Evolutionary conservation across 306 rosid genomes (phyloP).

Genomic region (Prunus mume): DNA sequence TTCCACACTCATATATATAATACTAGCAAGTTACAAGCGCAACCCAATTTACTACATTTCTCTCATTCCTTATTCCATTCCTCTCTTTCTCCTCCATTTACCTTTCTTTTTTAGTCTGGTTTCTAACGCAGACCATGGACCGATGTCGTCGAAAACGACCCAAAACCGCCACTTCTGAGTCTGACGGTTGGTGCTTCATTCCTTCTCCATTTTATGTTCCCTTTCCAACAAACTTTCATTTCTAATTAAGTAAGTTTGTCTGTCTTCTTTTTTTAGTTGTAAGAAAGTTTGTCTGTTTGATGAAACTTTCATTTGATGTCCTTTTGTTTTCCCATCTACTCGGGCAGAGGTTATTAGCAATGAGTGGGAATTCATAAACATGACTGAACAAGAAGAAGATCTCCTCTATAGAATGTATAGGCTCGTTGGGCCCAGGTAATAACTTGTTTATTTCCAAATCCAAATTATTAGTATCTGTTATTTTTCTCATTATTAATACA

Average conservation of each 20-base stretch:
- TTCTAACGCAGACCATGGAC: background rate
- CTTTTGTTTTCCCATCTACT: background rate
- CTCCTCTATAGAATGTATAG: conserved; percentile 52
- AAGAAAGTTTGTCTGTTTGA: background rate
- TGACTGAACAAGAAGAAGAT: conserved; percentile 64
- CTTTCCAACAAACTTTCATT: background rate
- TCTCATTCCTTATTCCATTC: background rate
- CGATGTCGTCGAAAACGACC: conserved; percentile 9
- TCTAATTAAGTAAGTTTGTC: background rate
- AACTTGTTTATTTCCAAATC: background rate
- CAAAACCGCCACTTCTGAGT: conserved; percentile 11
- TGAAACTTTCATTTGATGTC: too few species aligned
- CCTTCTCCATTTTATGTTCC: background rate
- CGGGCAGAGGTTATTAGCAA: conserved; percentile 45
- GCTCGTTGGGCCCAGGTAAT: conserved; percentile 54
- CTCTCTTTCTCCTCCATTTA: background rate
- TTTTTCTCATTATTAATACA: background rate
- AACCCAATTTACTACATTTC: background rate
- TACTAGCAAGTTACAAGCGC: background rate
- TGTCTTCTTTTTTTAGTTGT: too few species aligned
- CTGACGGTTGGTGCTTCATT: conserved; percentile 7
- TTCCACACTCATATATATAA: background rate
- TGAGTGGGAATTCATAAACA: conserved; percentile 48
- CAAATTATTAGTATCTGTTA: background rate
- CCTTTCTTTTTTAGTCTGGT: background rate